Base-by-base conservation (phyloP, 2,329 filamentous ascomycete genomes). In the Penicillium sp. region DNA sequence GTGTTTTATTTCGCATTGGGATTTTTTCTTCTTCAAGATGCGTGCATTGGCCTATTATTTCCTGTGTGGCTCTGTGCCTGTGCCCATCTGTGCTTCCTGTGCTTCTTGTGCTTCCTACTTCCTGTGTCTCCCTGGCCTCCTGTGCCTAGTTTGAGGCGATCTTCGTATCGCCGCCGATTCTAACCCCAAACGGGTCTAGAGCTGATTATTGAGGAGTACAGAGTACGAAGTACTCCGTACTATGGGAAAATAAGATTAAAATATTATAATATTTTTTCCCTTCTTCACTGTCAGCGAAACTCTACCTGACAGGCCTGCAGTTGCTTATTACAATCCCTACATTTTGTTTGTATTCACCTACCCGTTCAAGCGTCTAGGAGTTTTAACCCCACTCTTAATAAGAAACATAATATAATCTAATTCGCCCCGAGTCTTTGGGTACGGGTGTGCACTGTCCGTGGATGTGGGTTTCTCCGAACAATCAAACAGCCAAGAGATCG, bases 371-470 rank as follows among this genome's bases (percentile, higher is more conserved):
- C 46, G 31, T 25, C 19, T n/a, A 45, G 23, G 9, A 27, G 42
- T 4, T 25, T 8, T 4, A n/a, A 45, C 42, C 42, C 42, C 42
- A 27, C 42, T 4, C 6, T 6, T n/a, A 27, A n/a, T 27, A n/a
- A 35, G 3, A 19, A 40, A 19, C 37, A 40, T 19, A 19, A 2
- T 12, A 10, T n/a, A 27, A 42, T 42, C 40, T 42, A 42, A 45
- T 27, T 27, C 15, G 42, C 42, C 56, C 63, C 64, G 63, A 63
- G 51, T 49, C 42, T 59, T 54, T 67, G 63, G 63, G 65, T 59
- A 61, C 57, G 56, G 59, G 48, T 48, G 57, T 61, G 59, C 57
- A 54, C 58, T 49, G 56, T 63, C 61, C 59, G 56, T 62, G 62
- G 61, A 58, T 56, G 58, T 63, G 62, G 64, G 49, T 62, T 59